A percentile compares a stretch with the other conserved stretches of the same genome.
phyloP scores from a whole-genome alignment of 768 basidiomycete genomes.

The Butyriboletus loyo region DNA sequence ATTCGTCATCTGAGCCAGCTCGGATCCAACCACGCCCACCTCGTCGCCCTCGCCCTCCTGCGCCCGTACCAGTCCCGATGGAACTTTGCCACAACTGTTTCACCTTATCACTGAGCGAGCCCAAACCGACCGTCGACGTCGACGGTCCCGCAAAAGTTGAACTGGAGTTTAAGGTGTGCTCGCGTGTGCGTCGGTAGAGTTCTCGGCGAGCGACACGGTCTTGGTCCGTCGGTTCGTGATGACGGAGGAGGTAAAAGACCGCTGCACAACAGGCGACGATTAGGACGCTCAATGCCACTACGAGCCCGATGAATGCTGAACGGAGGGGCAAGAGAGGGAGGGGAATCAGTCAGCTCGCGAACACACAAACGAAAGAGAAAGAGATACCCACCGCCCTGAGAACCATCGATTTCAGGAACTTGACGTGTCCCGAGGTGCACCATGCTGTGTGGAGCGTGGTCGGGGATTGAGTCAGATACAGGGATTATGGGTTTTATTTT shows the following conservation, averaged over 20 bases:
- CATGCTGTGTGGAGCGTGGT: neutral
- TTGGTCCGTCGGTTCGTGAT: slow-evolving; percentile 43
- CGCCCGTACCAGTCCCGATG: neutral
- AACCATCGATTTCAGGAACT: slow-evolving; percentile 49
- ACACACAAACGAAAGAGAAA: neutral
- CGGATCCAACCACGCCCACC: slow-evolving; percentile 48
- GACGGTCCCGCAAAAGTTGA: slow-evolving; percentile 9
- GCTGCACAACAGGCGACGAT: slow-evolving; percentile 52
- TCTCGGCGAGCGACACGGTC: slow-evolving; percentile 37
- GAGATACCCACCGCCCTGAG: slow-evolving; percentile 41
- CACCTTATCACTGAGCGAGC: slow-evolving; percentile 27
- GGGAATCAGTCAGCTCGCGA: neutral
- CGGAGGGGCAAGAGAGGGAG: too few species aligned
- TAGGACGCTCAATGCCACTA: slow-evolving; percentile 52
- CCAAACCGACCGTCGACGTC: slow-evolving; percentile 9
- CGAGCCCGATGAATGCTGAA: slow-evolving; percentile 57
- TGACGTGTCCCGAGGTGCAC: slow-evolving; percentile 24
- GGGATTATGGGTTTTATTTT: neutral
- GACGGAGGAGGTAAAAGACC: slow-evolving; percentile 54
- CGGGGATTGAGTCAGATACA: neutral
- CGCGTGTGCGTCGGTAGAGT: slow-evolving; percentile 28
- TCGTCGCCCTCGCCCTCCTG: slow-evolving; percentile 17
- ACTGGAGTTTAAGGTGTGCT: slow-evolving; percentile 13
- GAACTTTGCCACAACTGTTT: slow-evolving; percentile 26
- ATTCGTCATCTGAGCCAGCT: slow-evolving; percentile 48